These are phyloP conservation scores for Microdochium paspali DNA, from an alignment of 2,329 filamentous ascomycete genomes.

Conservation along the genomic window DNA sequence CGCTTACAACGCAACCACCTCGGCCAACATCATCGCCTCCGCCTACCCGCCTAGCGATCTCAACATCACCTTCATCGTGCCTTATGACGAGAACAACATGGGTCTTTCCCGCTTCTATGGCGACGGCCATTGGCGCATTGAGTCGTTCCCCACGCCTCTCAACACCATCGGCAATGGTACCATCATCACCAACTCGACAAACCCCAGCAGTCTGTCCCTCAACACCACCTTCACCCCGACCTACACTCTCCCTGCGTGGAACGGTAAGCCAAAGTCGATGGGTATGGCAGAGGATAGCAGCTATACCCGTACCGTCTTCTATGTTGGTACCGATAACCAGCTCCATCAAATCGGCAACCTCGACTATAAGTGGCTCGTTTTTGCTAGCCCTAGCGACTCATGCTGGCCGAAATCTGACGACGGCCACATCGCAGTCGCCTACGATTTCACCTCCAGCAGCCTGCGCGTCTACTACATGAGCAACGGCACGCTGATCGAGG, in stretches of 20 bases:
- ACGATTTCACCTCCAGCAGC: conserved; percentile 11
- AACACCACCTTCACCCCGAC: conserved; percentile 7
- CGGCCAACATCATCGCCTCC: conserved; percentile 17
- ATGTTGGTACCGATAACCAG: conserved; percentile 24
- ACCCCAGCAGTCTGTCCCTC: conserved; percentile 8
- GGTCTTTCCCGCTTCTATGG: conserved; percentile 17
- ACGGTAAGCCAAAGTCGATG: conserved; percentile 15
- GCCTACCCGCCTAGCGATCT: conserved; percentile 12
- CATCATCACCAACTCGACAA: conserved; percentile 14
- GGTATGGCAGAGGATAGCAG: conserved; percentile 18
- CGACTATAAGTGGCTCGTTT: conserved; percentile 15
- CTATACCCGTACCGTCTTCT: conserved; percentile 22
- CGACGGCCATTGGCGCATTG: conserved; percentile 20
- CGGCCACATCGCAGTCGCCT: conserved; percentile 18
- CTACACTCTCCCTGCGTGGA: conserved; percentile 21
- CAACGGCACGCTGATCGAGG: conserved; percentile 18
- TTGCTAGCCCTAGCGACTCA: conserved; percentile 6
- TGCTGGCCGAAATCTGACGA: conserved; percentile 10
- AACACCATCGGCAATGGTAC: conserved; percentile 5
- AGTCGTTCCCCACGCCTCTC: conserved; percentile 22
- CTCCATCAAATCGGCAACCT: conserved; percentile 20
- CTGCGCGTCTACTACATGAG: conserved; percentile 24
- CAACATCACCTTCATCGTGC: conserved; percentile 24
- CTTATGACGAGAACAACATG: conserved; percentile 21
- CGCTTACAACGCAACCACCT: conserved; percentile 19